These are phyloP conservation scores for Gnomoniopsis sp. DNA, from an alignment of 2,329 filamentous ascomycete genomes.

Conservation along the genomic window DNA sequence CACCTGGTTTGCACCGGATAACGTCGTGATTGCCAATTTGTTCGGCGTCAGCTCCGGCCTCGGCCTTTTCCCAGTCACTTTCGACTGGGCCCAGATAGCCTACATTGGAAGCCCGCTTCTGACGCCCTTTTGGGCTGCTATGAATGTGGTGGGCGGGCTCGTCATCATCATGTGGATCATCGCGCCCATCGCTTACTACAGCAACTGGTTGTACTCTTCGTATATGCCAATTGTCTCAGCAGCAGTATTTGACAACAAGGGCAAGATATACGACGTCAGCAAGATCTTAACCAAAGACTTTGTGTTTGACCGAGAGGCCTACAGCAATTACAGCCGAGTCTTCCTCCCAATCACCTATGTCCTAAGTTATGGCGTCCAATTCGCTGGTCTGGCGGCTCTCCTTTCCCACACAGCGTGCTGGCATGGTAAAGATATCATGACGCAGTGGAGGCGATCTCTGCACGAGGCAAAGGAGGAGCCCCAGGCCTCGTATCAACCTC, in stretches of 20 bases:
- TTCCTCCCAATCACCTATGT: conserved; percentile 87
- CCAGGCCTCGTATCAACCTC: conserved; percentile 51
- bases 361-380: conserved; percentile 81
- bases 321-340: conserved; percentile 76
- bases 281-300: conserved; percentile 76
- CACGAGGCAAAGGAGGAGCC: conserved; percentile 55
- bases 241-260: conserved; percentile 81
- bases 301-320: conserved; percentile 72
- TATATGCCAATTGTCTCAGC: conserved; percentile 86
- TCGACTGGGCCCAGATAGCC: conserved; percentile 89
- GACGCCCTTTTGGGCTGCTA: conserved; percentile 81
- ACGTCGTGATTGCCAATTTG: conserved; percentile 80
- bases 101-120: conserved; percentile 82
- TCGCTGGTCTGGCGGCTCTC: conserved; percentile 75
- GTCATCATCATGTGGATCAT: conserved; percentile 82
- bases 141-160: conserved; percentile 79
- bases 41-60: conserved; percentile 84
- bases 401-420: conserved; percentile 79
- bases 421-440: conserved; percentile 80
- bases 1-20: conserved; percentile 85
- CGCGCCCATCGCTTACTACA: conserved; percentile 77
- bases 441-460: conserved; percentile 68
- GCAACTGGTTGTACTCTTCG: conserved; percentile 73
- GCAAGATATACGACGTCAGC: conserved; percentile 75
- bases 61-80: conserved; percentile 79